Evolutionary conservation across 75 land plant genomes (phyloP).

Genomic region (Gnetum montanum): DNA sequence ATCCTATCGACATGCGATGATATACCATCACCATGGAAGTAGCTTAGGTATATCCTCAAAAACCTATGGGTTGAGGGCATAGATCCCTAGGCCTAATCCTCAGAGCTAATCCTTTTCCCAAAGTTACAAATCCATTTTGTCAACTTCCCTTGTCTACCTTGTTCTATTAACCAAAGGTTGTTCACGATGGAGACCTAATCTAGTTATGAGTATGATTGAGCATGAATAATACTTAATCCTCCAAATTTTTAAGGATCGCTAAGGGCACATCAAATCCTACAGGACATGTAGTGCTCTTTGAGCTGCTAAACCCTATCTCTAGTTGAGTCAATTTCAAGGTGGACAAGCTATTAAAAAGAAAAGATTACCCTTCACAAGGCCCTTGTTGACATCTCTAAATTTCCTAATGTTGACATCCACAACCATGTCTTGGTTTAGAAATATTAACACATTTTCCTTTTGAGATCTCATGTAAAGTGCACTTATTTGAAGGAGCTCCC

Average conservation of each 20-base stretch:
- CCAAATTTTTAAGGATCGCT: background rate
- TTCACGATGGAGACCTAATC: background rate
- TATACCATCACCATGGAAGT: background rate
- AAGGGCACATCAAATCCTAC: background rate
- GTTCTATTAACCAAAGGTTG: background rate
- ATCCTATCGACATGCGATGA: background rate
- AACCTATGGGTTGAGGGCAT: background rate
- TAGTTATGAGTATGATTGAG: background rate
- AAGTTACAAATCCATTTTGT: background rate
- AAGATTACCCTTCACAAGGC: slow-evolving; percentile 33
- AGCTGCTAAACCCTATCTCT: slow-evolving; percentile 10
- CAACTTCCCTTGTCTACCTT: slow-evolving; percentile 1
- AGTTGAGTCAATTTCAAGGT: slow-evolving; percentile 16
- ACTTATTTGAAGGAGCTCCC: background rate
- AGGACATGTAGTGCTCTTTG: background rate
- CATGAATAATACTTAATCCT: background rate
- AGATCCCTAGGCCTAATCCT: slow-evolving; percentile 3
- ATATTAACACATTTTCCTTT: background rate
- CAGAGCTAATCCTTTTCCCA: slow-evolving; percentile 5
- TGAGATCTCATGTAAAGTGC: background rate
- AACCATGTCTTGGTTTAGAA: background rate
- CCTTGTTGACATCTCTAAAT: slow-evolving; percentile 20
- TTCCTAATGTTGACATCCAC: slow-evolving; percentile 9
- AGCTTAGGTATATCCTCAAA: background rate
- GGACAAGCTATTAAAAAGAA: slow-evolving; percentile 22